phyloP scores from a whole-genome alignment of 371 early-diverging fungal species.

The Nematocida displodere region DNA sequence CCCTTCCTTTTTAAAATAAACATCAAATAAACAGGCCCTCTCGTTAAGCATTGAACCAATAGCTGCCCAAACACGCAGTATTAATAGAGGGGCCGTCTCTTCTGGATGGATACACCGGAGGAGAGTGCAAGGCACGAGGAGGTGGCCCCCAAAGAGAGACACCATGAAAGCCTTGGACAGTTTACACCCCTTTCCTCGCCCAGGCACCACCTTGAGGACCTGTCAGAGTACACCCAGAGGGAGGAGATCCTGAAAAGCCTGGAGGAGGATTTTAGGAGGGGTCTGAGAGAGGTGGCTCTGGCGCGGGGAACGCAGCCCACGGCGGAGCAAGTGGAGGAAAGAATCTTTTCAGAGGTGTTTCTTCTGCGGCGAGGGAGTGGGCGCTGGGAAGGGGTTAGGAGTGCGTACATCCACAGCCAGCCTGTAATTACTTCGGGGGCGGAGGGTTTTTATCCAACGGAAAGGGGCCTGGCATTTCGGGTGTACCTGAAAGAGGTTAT shows the following conservation, averaged over 20 bases:
- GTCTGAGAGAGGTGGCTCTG: conserved; percentile 19
- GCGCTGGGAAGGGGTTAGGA: conserved; percentile 23
- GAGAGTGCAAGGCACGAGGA: background rate
- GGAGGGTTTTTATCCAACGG: background rate
- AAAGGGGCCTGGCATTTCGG: conserved; percentile 16
- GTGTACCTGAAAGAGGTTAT: conserved; percentile 28
- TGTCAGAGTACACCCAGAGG: conserved; percentile 2
- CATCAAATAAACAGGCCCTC: conserved; percentile 15
- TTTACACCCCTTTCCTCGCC: background rate
- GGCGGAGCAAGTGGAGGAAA: background rate
- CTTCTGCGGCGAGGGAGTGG: conserved; percentile 1
- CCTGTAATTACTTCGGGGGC: background rate
- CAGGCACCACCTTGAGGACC: conserved; percentile 1
- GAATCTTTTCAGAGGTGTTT: background rate
- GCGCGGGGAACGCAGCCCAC: background rate
- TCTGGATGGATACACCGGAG: background rate
- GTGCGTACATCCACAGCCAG: background rate
- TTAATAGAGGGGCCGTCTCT: background rate
- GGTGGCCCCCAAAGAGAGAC: no score
- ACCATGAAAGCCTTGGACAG: no score
- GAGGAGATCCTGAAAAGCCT: conserved; percentile 41
- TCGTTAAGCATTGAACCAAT: conserved; percentile 13
- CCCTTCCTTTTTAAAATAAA: conserved; percentile 39
- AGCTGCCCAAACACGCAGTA: background rate
- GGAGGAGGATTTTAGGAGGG: conserved; percentile 40